Base-by-base conservation (phyloP, 1,139 yeast species). In the Pneumocystis oryctolagi region DNA sequence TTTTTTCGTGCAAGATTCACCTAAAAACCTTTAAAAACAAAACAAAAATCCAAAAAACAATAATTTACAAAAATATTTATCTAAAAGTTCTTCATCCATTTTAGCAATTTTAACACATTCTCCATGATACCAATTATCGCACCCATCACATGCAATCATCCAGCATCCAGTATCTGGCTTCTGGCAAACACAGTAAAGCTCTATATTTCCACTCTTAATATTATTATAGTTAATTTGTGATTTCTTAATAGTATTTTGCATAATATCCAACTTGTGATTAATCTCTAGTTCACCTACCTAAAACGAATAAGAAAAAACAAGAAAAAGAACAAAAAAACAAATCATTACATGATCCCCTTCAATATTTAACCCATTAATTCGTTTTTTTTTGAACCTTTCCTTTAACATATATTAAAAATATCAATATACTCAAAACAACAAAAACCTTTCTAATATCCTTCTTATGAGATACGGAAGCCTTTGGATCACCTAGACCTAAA, bases 101-200 rank as follows among this genome's bases (percentile, higher is more conserved):
- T 73, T 74, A 61, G 83, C 77, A 60, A 89, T 72, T 65, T 79
- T 79, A 79, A 89, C 82, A 70, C 97, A 90, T 61, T 76, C 77
- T 72, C 90, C 88, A 73, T 90, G 97, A 71, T 80, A 90, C 97
- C 97, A 90, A 67, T 88, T 96, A 70, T 89, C 96, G 74, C 97
- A 90, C 6, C 89, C 90, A 72, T 89, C 97, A 72, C 97, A 90
- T 0, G 87, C 89, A 30, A 90, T 86, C 97, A 89, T 89, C 72
- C 87, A 87, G 58, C 68, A 66, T 1, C 92, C 95, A 66, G 79
- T 78, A 70, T 90, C 97, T 0, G 90, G 87, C 65, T 80, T 80
- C 58, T 94, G 79, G 72, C 97, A 90, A 0, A 84, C 75, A 72
- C 97, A 90, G 69, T 79, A 89, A 12, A 88, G 75, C 66, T 85